Evolutionary conservation across 129 eudicot species (phyloP), one percentile per base, ranked within the genome.

Genomic region (Flaveria robusta): DNA sequence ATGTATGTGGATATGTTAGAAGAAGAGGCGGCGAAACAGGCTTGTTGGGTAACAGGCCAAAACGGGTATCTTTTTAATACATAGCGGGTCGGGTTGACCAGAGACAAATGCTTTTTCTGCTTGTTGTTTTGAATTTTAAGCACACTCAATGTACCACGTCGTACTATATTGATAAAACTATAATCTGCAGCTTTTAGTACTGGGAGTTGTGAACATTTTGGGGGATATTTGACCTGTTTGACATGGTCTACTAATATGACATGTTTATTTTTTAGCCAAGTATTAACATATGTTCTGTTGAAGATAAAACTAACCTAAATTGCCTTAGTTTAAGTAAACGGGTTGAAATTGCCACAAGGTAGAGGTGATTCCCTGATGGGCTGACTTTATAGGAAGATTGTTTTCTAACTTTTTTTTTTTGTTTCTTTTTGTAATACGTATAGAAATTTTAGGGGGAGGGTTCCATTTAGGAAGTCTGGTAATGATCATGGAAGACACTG

Each of bases 371-470:
- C 12, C 67, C 51, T 66, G 58, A 26, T 13, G 10, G 7, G 24
- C 22, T 51, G 54, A 26, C n/a, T 70, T 26, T 4, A 10, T 19
- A 4, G 0, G 24, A 5, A 9, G 19, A 60, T 45, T 26, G 31
- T 24, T 62, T 37, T 39, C 62, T 75, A 5, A 63, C 9, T 26
- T 16, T 16, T 4, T 13, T 26, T 51, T 9, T 51, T 24, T 20
- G 51, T 49, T 45, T n/a, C n/a, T n/a, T n/a, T n/a, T 24, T 77
- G 70, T 74, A 50, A 34, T 59, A 49, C 26, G 27, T 55, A 7
- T 76, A 95, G 99, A 86, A 85, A 95, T 95, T 71, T 82, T 95
- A 74, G 99, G 99, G 41, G 99, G 99, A 65, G 99, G 99, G 12
- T 91, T 91, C 52, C 75, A 87, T 75, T 81, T 95, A 85, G 97